Evolutionary conservation across 2,329 filamentous ascomycete genomes (phyloP).

Genomic region (Aspergillus melleus): DNA sequence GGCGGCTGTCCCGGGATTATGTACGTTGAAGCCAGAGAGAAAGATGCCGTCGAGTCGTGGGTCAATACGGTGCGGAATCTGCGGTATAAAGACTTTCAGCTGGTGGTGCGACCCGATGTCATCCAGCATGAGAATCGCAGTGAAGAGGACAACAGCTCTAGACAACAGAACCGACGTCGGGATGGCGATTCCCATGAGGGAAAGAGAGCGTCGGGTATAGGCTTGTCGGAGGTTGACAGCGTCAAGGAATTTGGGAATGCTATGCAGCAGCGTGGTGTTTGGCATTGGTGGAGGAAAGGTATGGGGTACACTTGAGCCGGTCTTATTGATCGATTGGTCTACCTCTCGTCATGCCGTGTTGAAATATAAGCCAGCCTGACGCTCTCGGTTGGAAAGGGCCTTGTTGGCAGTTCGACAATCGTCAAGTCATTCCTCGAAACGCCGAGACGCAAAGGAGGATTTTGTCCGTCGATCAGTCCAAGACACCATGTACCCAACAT

Average conservation of each 20-base stretch:
- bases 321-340: not conserved
- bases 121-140: slow-evolving; percentile 25
- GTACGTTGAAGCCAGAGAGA: slow-evolving; percentile 67
- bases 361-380: not conserved
- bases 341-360: not conserved
- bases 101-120: slow-evolving; percentile 55
- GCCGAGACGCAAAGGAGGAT: too few species aligned
- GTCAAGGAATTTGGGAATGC: slow-evolving; percentile 63
- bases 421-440: too few species aligned
- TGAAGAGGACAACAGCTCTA: slow-evolving; percentile 1
- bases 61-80: slow-evolving; percentile 63
- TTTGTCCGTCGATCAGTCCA: too few species aligned
- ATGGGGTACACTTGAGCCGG: slow-evolving; percentile 54
- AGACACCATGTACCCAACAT: too few species aligned
- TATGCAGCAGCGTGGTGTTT: slow-evolving; percentile 62
- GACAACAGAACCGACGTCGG: not conserved
- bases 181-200: not conserved
- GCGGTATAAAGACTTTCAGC: slow-evolving; percentile 72
- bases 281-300: slow-evolving; percentile 65
- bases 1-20: slow-evolving; percentile 74
- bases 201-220: slow-evolving; percentile 16
- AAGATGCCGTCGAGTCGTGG: slow-evolving; percentile 60
- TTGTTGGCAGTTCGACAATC: too few species aligned
- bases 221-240: slow-evolving; percentile 59
- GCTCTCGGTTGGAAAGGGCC: too few species aligned